These are phyloP conservation scores for Trametes villosa DNA, from an alignment of 768 basidiomycete species.

Conservation along the genomic window DNA sequence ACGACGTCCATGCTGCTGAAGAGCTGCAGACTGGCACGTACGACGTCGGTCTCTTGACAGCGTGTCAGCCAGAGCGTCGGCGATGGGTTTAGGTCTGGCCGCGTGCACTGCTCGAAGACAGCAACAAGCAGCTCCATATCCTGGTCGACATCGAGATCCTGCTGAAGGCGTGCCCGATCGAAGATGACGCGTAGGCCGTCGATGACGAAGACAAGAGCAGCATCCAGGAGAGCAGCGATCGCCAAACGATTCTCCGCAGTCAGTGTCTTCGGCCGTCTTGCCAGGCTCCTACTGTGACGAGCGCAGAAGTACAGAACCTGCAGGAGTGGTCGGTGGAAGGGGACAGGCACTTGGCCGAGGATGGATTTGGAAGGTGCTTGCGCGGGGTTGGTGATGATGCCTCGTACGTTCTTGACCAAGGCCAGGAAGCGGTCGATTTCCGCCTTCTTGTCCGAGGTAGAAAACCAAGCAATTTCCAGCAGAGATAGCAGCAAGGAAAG, in stretches of 20 bases:
- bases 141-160: constrained; percentile 69
- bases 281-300: constrained; percentile 60
- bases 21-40: constrained; percentile 75
- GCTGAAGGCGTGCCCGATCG: constrained; percentile 58
- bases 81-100: constrained; percentile 67
- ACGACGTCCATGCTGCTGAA: constrained; percentile 69
- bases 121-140: constrained; percentile 84
- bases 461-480: constrained; percentile 83
- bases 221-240: constrained; percentile 63
- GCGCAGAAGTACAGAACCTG: constrained; percentile 81
- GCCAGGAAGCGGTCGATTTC: constrained; percentile 65
- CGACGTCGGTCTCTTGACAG: constrained; percentile 81
- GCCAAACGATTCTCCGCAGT: constrained; percentile 65
- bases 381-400: constrained; percentile 70
- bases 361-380: constrained; percentile 79
- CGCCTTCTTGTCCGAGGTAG: constrained; percentile 52
- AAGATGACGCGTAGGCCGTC: constrained; percentile 70
- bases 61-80: constrained; percentile 77
- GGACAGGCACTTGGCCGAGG: constrained; percentile 60
- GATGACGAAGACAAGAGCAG: constrained; percentile 65
- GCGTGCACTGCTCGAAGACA: constrained; percentile 82
- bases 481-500: constrained; percentile 74
- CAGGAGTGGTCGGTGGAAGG: constrained; percentile 81
- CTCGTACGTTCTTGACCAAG: constrained; percentile 62
- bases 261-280: constrained; percentile 51